These are phyloP conservation scores for Torrubiella hemipterigena DNA, from an alignment of 2,329 filamentous ascomycete genomes.

Conservation along the genomic window DNA sequence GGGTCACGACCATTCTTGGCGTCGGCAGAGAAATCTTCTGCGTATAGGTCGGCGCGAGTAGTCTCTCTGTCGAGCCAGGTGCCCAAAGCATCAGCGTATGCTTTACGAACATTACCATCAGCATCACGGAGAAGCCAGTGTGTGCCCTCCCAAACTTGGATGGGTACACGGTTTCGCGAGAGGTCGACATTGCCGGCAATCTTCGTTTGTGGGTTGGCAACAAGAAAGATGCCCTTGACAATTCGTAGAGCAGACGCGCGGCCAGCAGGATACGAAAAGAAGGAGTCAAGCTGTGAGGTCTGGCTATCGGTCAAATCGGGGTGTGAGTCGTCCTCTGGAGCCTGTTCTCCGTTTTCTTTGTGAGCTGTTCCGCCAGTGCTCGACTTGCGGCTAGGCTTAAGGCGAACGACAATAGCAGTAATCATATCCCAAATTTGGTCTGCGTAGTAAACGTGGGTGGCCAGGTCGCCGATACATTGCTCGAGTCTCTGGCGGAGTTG, in stretches of 20 bases:
- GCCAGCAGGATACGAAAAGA: slow-evolving; percentile 40
- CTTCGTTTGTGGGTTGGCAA: slow-evolving; percentile 60
- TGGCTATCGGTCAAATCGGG: slow-evolving; percentile 31
- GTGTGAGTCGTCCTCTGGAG: slow-evolving; percentile 17
- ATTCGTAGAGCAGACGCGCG: slow-evolving; percentile 60
- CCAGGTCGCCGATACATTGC: slow-evolving; percentile 77
- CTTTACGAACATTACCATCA: slow-evolving; percentile 65
- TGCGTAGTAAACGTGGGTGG: slow-evolving; percentile 91
- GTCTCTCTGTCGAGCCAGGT: slow-evolving; percentile 82
- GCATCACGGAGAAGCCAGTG: slow-evolving; percentile 82
- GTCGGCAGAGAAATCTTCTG: slow-evolving; percentile 41
- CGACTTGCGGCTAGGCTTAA: slow-evolving; percentile 50
- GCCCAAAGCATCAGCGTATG: slow-evolving; percentile 72
- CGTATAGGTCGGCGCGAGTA: slow-evolving; percentile 49
- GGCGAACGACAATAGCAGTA: slow-evolving; percentile 60
- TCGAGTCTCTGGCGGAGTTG: slow-evolving; percentile 62
- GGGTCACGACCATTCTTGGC: slow-evolving; percentile 30
- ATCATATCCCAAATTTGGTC: slow-evolving; percentile 97
- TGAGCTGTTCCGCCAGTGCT: slow-evolving; percentile 31
- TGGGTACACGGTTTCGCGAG: slow-evolving; percentile 60
- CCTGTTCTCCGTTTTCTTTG: slow-evolving; percentile 27
- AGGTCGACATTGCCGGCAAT: slow-evolving; percentile 49
- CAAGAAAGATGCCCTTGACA: slow-evolving; percentile 69
- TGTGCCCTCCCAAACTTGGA: slow-evolving; percentile 90
- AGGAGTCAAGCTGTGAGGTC: slow-evolving; percentile 31